A percentile compares a stretch with the other conserved stretches of the same genome.
Evolutionary conservation across 257 asterid genomes (phyloP).

Genomic region (Nicotiana paniculata): DNA sequence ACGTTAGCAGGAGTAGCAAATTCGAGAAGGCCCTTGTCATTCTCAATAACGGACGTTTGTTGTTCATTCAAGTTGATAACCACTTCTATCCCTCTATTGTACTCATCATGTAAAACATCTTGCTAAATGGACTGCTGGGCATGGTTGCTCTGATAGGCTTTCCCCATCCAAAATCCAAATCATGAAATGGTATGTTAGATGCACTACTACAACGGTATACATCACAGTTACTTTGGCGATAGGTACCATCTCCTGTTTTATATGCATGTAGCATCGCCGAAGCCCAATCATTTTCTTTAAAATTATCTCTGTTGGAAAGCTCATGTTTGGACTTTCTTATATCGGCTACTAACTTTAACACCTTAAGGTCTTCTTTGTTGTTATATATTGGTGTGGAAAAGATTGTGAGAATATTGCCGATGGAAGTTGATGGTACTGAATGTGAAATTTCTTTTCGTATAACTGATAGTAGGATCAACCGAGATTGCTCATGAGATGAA

Average conservation of each 20-base stretch:
- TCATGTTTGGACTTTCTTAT: neutral
- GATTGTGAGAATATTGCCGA: neutral
- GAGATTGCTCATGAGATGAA: neutral
- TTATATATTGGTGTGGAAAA: neutral
- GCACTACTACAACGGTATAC: neutral
- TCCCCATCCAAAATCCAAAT: slow-evolving; percentile 10
- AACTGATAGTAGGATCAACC: neutral
- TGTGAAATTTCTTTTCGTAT: neutral
- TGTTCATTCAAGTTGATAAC: neutral
- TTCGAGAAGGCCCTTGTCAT: neutral
- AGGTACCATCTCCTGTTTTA: no score
- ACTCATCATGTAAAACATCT: neutral
- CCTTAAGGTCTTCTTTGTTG: neutral
- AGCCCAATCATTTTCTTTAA: neutral
- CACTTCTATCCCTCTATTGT: neutral
- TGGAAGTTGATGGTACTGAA: neutral
- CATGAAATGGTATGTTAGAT: neutral
- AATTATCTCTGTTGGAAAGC: neutral
- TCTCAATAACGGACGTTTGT: neutral
- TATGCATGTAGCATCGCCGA: neutral
- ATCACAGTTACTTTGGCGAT: neutral
- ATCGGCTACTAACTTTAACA: neutral
- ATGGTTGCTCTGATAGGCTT: neutral
- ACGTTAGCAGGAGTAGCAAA: neutral
- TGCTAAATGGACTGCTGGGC: neutral